Evolutionary conservation across 768 basidiomycete species (phyloP).

Genomic region (Amyloporia xantha): DNA sequence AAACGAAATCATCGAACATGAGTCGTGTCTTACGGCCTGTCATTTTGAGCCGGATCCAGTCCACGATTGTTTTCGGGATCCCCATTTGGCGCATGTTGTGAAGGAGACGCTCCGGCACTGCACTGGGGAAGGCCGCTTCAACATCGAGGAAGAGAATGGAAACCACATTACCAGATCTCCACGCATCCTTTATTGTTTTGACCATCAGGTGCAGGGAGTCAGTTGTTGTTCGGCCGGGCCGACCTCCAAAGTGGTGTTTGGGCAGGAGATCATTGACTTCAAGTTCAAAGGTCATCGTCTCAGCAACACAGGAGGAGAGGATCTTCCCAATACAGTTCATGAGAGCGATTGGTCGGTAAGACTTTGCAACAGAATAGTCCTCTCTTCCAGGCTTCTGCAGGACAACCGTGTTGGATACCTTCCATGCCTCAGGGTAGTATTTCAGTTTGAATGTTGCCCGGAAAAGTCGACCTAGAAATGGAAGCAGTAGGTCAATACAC

Average conservation of each 20-base stretch:
- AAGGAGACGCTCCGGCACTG: slow-evolving; percentile 8
- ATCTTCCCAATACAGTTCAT: slow-evolving; percentile 19
- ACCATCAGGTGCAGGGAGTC: slow-evolving; percentile 22
- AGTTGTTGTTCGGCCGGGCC: slow-evolving; percentile 17
- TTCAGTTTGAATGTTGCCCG: slow-evolving; percentile 22
- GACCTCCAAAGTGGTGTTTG: slow-evolving; percentile 20
- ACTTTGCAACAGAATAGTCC: slow-evolving; percentile 26
- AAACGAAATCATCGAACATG: slow-evolving; percentile 21
- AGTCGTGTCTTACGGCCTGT: slow-evolving; percentile 15
- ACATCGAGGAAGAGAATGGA: slow-evolving; percentile 24
- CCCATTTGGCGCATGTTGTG: slow-evolving; percentile 12
- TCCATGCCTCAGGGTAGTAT: slow-evolving; percentile 23
- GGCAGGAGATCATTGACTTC: slow-evolving; percentile 8
- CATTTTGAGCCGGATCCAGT: slow-evolving; percentile 15
- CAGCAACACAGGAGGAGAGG: slow-evolving; percentile 17
- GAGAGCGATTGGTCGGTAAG: slow-evolving; percentile 30
- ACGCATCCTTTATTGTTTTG: slow-evolving; percentile 18
- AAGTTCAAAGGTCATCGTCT: slow-evolving; percentile 5
- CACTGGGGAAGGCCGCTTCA: slow-evolving; percentile 27
- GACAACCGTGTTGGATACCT: slow-evolving; percentile 22
- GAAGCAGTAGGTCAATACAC: slow-evolving; percentile 18
- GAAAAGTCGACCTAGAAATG: slow-evolving; percentile 24
- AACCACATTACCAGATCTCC: slow-evolving; percentile 11
- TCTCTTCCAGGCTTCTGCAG: slow-evolving; percentile 28
- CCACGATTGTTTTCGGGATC: slow-evolving; percentile 11